Base-by-base conservation (phyloP, 2,329 filamentous ascomycete genomes). In the Catunica adiposa region DNA sequence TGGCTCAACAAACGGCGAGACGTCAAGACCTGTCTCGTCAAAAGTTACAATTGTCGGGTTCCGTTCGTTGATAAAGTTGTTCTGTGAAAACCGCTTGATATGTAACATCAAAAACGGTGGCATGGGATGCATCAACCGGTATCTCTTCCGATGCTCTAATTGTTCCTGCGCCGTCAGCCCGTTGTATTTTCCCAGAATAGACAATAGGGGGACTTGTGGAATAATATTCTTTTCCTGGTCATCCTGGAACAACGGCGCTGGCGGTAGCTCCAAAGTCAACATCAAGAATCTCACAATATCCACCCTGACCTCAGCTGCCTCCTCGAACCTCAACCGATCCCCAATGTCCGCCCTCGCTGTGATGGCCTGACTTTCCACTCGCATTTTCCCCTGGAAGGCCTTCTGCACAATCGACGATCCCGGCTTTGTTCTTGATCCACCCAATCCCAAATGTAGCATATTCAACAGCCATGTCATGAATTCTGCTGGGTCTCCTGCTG, bases 11-110 rank as follows among this genome's bases (percentile, higher is more conserved):
- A 92, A 97, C 0, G 89, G 89, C 3, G 82, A 77, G 73, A 96
- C 83, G 66, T 98, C 89, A 7, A 98, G 79, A 44, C 83, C 65
- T 59, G 83, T 78, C 3, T 87, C 84, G 61, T 90, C 87, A 68
- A 97, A 98, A 0, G 90, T 97, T 60, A 98, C 92, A 64, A 98
- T 98, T 8, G 92, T 98, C 1, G 90, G 92, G 67, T 98, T 98
- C 53, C 92, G 85, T 70, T 97, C 90, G 1, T 84, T 80, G 20
- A 98, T 86, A 65, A 98, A 98, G 67, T 96, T 95, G 73, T 98
- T 98, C 61, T 85, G 83, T 62, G 83, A 87, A 75, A 98, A 98
- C 62, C 92, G 88, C 72, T 97, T 97, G 72, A 97, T 83, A 71
- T 98, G 90, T 71, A 98, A 88, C 54, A 92, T 74, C 17, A 98